Percentiles rank a stretch among this genome's conserved stretches.
These are phyloP conservation scores for Penicillium decumbens DNA, from an alignment of 2,329 filamentous ascomycete genomes.

Conservation along the genomic window DNA sequence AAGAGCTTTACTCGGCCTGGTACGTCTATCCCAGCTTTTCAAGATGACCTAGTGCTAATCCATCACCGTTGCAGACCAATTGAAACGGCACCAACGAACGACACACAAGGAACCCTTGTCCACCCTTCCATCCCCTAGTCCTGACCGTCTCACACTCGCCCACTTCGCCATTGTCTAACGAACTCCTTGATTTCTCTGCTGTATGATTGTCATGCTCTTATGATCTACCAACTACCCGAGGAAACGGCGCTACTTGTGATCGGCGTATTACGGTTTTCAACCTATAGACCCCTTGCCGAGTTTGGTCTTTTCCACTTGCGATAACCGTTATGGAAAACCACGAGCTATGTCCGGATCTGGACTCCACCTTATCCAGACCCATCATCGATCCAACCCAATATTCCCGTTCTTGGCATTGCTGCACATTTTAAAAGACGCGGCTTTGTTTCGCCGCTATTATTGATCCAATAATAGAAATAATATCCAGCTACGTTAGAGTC, in stretches of 20 bases:
- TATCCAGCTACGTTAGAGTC: too few relatives aligned
- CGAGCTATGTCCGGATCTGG: neutral
- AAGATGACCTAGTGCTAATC: neutral
- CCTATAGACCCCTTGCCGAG: neutral
- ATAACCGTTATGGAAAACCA: neutral
- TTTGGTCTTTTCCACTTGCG: neutral
- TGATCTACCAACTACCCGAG: neutral
- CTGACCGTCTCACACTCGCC: conserved; percentile 22
- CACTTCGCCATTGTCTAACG: conserved; percentile 16
- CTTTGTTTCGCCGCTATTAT: neutral
- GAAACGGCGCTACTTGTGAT: conserved; percentile 1
- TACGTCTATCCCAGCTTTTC: conserved; percentile 16
- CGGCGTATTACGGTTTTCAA: conserved; percentile 6
- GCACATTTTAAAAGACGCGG: neutral
- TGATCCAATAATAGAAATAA: neutral
- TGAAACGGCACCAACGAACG: conserved; percentile 39
- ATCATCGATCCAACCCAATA: neutral
- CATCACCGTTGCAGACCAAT: conserved; percentile 31
- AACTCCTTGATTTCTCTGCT: neutral
- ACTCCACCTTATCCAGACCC: conserved; percentile 2
- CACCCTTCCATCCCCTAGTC: conserved; percentile 22
- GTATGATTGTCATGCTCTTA: conserved; percentile 10
- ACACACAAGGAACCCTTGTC: conserved; percentile 32
- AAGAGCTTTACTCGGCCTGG: conserved; percentile 45
- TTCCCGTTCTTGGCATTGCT: neutral